Evolutionary conservation across 2,329 filamentous ascomycete species (phyloP), one percentile per base, ranked within the genome.

Genomic region (Pseudocercospora musae): DNA sequence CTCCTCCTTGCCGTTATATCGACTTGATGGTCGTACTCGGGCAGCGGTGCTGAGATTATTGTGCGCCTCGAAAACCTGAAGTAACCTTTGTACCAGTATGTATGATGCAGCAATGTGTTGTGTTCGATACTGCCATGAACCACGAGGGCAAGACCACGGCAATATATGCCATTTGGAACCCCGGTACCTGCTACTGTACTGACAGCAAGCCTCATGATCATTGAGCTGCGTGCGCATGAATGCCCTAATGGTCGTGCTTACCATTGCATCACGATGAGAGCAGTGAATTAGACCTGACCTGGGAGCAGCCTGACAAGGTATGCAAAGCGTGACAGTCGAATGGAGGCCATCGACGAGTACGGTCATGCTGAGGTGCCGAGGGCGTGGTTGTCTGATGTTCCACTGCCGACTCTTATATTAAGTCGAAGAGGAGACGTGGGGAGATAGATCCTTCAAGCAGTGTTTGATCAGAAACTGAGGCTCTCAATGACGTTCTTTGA

Each of bases 231-330:
- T 54, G 52, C 31, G 52, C 52, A 25, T 54, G 27, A 21, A 54
- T 18, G 29, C 29, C 29, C 8, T 29, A 54, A 54, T 20, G 15
- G 52, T 21, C 15, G 15, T 52, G 21, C 49, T 54, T 23, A 37
- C 52, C 29, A 54, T 40, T 54, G 52, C 52, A 54, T 37, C 52
- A 54, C 52, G 18, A 20, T 52, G 21, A 52, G 48, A 29, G 23
- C 48, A 52, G 21, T 29, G 10, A 25, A 52, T n/a, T 27, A 23
- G 21, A n/a, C 21, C 23, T 29, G 21, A 27, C 11, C 48, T 52
- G 48, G 23, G 15, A 52, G 48, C 20, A 52, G 48, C 48, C 15
- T 52, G 11, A 52, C 13, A 20, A 37, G 11, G 18, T 21, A 18
- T 7, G 37, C 31, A 18, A 20, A 37, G 29, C 10, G n/a, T 40